Base-by-base conservation (phyloP, 2,329 filamentous ascomycete species). In the Curvularia spicifera region DNA sequence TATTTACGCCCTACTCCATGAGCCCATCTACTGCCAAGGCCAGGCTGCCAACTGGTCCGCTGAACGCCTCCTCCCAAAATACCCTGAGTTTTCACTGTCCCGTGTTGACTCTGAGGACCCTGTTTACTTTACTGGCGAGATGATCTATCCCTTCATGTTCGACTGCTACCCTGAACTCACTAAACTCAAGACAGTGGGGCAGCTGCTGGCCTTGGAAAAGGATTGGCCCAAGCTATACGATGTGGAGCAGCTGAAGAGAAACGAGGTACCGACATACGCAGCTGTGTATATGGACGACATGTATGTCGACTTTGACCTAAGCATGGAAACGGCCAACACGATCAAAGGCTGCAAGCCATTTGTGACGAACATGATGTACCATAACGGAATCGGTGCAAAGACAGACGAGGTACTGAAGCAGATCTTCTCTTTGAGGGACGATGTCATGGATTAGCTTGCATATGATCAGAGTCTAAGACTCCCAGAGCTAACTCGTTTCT, bases 91-190 rank as follows among this genome's bases (percentile, higher is more conserved):
- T 73, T 64, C 61, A 1, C 57, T 67, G 6, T 50, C 79, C 2
- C 75, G 74, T 7, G 69, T 76, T 37, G 64, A 79, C 8, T 73
- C 73, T 0, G 75, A 80, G 5, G 72, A 79, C 2, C 88, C 89
- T 0, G 80, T 95, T 22, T 90, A 85, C 76, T 96, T 97, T 78
- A 92, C 91, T 0, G 93, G 93, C 59, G 94, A 98, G 79, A 97
- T 97, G 92, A 85, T 97, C 50, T 97, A 88, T 74, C 89, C 90
- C 0, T 89, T 91, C 76, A 90, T 93, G 83, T 93, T 97, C 66
- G 87, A 93, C 37, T 89, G 89, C 15, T 94, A 91, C 70, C 82
- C 86, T 0, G 92, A 96, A 75, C 85, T 98, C 20, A 79, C 79
- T n/a, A 80, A 86, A 56, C 78, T 98, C 46, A 84, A 84, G 53